phyloP scores from a whole-genome alignment of 768 basidiomycete genomes.

The Dentipellis fragilis region DNA sequence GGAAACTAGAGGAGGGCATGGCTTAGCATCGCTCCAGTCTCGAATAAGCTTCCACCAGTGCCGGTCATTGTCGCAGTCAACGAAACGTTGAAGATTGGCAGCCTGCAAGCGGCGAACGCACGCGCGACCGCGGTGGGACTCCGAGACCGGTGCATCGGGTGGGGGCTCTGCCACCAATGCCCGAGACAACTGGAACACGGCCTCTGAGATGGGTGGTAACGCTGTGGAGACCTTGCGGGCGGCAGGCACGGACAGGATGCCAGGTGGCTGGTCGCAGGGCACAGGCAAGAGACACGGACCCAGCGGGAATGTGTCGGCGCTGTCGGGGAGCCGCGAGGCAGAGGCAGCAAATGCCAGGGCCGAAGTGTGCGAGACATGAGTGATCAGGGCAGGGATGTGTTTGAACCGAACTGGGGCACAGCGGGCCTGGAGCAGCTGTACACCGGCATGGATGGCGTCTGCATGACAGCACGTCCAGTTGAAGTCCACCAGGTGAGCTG shows the following conservation, averaged over 20 bases:
- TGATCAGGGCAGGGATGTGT: background rate
- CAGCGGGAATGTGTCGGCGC: background rate
- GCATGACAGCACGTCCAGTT: background rate
- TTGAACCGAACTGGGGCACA: background rate
- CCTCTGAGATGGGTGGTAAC: background rate
- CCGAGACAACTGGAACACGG: background rate
- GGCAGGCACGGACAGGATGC: background rate
- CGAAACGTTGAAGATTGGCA: background rate
- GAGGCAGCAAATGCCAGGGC: background rate
- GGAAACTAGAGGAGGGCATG: background rate
- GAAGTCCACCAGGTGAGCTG: background rate
- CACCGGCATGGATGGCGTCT: background rate
- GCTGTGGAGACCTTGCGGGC: background rate
- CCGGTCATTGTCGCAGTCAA: background rate
- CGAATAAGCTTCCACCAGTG: background rate
- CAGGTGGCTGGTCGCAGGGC: background rate
- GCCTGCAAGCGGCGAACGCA: background rate
- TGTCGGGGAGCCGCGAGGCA: too few species aligned
- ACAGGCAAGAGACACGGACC: background rate
- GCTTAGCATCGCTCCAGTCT: background rate
- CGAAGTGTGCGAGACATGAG: background rate
- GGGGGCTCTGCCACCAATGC: background rate
- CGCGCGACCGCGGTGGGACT: background rate
- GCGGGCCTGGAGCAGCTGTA: background rate
- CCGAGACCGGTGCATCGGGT: background rate